A percentile compares a stretch with the other conserved stretches of the same genome.
Evolutionary conservation across 2,329 filamentous ascomycete species (phyloP).

Genomic region (Fusarium devonianum): DNA sequence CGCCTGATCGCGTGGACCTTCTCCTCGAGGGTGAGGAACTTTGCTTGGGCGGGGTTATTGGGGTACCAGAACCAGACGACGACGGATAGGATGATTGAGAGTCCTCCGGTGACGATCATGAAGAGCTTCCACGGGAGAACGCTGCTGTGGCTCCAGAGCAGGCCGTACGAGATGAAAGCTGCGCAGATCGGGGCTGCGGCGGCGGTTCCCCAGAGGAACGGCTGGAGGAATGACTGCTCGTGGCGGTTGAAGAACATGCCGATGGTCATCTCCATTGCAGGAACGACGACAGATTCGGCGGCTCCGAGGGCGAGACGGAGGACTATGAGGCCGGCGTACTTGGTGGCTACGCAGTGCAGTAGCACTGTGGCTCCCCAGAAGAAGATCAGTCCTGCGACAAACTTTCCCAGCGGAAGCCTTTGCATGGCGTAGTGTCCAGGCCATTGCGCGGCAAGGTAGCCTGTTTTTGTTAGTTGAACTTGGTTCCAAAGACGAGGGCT

Average conservation of each 20-base stretch:
- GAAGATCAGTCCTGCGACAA: slow-evolving; percentile 45
- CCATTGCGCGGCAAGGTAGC: slow-evolving; percentile 47
- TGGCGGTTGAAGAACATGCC: slow-evolving; percentile 50
- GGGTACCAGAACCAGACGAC: slow-evolving; percentile 47
- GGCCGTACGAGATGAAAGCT: slow-evolving; percentile 51
- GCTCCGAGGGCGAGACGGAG: slow-evolving; percentile 48
- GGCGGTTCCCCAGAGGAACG: slow-evolving; percentile 46
- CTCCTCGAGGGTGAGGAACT: slow-evolving; percentile 50
- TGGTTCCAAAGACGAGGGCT: background rate
- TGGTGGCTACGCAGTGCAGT: slow-evolving; percentile 47
- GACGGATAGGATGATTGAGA: slow-evolving; percentile 44
- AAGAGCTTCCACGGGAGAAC: slow-evolving; percentile 50
- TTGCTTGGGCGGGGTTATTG: slow-evolving; percentile 47
- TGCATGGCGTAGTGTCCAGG: slow-evolving; percentile 52
- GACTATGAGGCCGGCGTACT: slow-evolving; percentile 47
- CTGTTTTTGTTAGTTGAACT: slow-evolving; percentile 14
- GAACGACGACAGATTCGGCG: slow-evolving; percentile 48
- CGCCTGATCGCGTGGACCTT: slow-evolving; percentile 47
- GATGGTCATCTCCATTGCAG: slow-evolving; percentile 52
- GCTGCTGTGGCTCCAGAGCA: slow-evolving; percentile 46
- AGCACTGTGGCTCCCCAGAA: slow-evolving; percentile 48
- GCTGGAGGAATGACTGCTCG: slow-evolving; percentile 46
- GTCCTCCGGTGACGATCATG: slow-evolving; percentile 48
- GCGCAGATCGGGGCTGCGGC: slow-evolving; percentile 47
- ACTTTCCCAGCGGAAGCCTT: slow-evolving; percentile 47